Evolutionary conservation across 2,329 filamentous ascomycete genomes (phyloP), one percentile per base, ranked within the genome.

Genomic region (Xylariaceae sp.): DNA sequence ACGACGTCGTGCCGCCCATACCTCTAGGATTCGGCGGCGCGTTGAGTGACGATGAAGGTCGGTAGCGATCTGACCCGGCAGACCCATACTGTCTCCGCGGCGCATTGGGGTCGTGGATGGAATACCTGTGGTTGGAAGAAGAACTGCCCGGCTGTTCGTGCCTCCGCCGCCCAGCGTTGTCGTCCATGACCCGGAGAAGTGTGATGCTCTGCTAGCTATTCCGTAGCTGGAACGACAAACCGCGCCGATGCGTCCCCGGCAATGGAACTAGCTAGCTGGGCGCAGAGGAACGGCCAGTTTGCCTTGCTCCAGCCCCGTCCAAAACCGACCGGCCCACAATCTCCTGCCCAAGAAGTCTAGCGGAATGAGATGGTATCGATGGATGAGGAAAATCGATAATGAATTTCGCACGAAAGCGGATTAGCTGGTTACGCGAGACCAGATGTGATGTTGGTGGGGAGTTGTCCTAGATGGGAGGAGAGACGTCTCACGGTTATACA

Each of bases 121-220:
- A 71, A 66, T 82, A 85, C 74, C 81, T 78, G 55, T 78, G 73
- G 72, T 78, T 80, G 74, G 80, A 80, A 71, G 77, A 75, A 71
- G 84, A 80, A 76, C 88, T 87, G 75, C 82, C 78, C 73, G 84
- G 81, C 76, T 82, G 80, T 76, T 89, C 88, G 79, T 88, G 88
- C 82, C 88, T 88, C 79, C 86, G 82, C 72, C 85, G 81, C 73
- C 83, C 85, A 76, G 83, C 84, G 78, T 87, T 84, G 77, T 88
- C 86, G 80, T 93, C 90, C 90, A 94, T 94, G 73, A 84, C 86
- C 76, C 76, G 73, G 78, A 79, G 73, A 71, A 77, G 75, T 73
- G 77, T 74, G 49, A 35, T 51, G 74, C 80, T 75, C n/a, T n/a
- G 71, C 75, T 73, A 75, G 78, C 77, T 74, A 30, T 30, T 30